Evolutionary conservation across 331 rosid species (phyloP).

Genomic region (Saraca asoca): DNA sequence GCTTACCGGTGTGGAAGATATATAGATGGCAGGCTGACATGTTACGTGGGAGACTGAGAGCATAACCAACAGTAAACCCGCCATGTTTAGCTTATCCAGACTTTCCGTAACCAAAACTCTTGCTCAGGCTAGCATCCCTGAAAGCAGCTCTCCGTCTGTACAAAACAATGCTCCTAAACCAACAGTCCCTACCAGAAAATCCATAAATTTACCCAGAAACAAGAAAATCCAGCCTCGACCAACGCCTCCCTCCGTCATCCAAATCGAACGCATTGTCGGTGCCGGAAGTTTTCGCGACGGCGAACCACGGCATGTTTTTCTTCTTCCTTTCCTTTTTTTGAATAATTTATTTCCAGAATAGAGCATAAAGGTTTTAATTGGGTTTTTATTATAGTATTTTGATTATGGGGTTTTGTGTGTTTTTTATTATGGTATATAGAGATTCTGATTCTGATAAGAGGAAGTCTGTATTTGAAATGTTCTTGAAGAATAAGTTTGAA

Average conservation of each 20-base stretch:
- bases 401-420: no score
- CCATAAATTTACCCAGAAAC: conserved; percentile 16
- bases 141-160: conserved; percentile 42
- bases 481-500: conserved; percentile 53
- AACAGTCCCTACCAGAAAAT: conserved; percentile 15
- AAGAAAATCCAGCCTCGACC: conserved; percentile 31
- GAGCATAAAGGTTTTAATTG: background rate
- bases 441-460: conserved; percentile 21
- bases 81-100: conserved; percentile 59
- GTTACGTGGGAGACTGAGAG: no score
- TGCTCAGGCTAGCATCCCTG: conserved; percentile 43
- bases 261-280: conserved; percentile 73
- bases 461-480: conserved; percentile 54
- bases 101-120: conserved; percentile 40
- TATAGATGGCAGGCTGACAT: background rate
- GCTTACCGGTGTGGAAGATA: background rate
- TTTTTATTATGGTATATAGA: background rate
- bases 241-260: conserved; percentile 54
- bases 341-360: background rate
- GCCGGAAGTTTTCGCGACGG: conserved; percentile 85
- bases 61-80: background rate
- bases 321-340: background rate
- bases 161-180: conserved; percentile 32
- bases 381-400: background rate
- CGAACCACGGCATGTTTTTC: conserved; percentile 49